Base-by-base conservation (phyloP, 1,284 basidiomycete genomes). In the Tremellales sp. region DNA sequence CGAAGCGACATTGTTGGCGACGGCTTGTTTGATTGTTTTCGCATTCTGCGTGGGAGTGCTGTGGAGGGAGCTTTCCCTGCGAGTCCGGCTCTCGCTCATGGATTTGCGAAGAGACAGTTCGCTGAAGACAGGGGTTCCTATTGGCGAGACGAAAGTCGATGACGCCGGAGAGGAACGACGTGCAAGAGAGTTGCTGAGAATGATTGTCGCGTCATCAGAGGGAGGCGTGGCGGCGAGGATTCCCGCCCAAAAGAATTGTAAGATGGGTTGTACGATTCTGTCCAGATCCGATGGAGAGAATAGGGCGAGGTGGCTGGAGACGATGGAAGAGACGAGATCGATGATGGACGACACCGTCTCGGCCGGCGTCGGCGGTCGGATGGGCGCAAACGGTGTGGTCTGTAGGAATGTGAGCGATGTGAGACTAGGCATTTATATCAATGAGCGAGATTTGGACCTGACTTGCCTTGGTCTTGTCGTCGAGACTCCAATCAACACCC, bases 231-330 rank as follows among this genome's bases (percentile, higher is more conserved):
- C 21, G 19, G 47, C 50, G 22, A 60, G 43, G 19, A 68, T 59
- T 5, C 67, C 71, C 6, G 50, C 50, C 48, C 54, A 59, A 19
- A 70, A 29, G 24, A 69, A 58, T 9, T 61, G 40, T 27, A 68
- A 45, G 13, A 66, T 55, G n/a, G 69, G 63, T 16, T 50, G 39
- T n/a, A 68, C 43, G 34, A 73, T 60, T 13, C 47, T 43, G 7
- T 60, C 43, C 13, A 70, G 45, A 36, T 73, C 70, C 9, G 45
- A 37, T 4, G 61, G 40, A 5, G 66, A 54, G 54, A 73, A 70
- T 2, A 73, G 57, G 21, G 63, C 48, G n/a, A 63, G 43, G 40
- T 66, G 66, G 45, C 61, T 42, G 34, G 56, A 45, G 22, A 71
- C 33, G 39, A 73, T 66, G 8, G 56, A 40, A 1, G 53, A 40